These are phyloP conservation scores for Hypoxylon sp. DNA, from an alignment of 2,329 filamentous ascomycete species.

Conservation along the genomic window DNA sequence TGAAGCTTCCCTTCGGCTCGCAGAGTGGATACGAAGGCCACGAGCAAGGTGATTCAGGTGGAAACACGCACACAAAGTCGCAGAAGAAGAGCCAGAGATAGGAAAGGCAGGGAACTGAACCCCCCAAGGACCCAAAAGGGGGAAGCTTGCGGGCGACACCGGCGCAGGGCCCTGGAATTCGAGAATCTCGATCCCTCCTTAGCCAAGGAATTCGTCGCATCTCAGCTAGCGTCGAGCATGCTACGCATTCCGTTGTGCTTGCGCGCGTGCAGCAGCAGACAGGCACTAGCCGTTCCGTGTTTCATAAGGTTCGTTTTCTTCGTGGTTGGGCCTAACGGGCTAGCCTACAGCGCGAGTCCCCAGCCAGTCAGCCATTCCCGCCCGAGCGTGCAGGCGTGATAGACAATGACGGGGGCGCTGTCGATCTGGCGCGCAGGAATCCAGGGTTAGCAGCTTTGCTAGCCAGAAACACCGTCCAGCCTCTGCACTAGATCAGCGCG, in stretches of 20 bases:
- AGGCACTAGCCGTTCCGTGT: slow-evolving; percentile 30
- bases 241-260: slow-evolving; percentile 24
- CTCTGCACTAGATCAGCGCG: slow-evolving; percentile 9
- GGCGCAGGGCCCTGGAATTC: slow-evolving; percentile 27
- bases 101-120: not conserved
- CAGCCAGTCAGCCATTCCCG: slow-evolving; percentile 39
- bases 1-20: slow-evolving; percentile 7
- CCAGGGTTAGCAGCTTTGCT: slow-evolving; percentile 12
- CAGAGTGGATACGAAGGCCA: slow-evolving; percentile 3
- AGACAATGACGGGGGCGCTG: slow-evolving; percentile 10
- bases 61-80: slow-evolving; percentile 19
- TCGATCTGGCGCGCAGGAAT: slow-evolving; percentile 26
- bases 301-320: slow-evolving; percentile 33
- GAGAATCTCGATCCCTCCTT: slow-evolving; percentile 36
- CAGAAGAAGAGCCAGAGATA: slow-evolving; percentile 6
- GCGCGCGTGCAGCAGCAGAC: slow-evolving; percentile 7
- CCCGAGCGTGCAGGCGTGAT: slow-evolving; percentile 24
- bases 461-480: slow-evolving; percentile 25
- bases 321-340: slow-evolving; percentile 26
- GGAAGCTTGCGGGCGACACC: slow-evolving; percentile 11
- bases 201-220: slow-evolving; percentile 37
- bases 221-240: slow-evolving; percentile 34
- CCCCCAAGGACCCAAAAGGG: slow-evolving; percentile 6
- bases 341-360: slow-evolving; percentile 7
- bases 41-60: slow-evolving; percentile 1